phyloP scores from a whole-genome alignment of 805 yeast genomes.

The Metschnikowia lachancei region DNA sequence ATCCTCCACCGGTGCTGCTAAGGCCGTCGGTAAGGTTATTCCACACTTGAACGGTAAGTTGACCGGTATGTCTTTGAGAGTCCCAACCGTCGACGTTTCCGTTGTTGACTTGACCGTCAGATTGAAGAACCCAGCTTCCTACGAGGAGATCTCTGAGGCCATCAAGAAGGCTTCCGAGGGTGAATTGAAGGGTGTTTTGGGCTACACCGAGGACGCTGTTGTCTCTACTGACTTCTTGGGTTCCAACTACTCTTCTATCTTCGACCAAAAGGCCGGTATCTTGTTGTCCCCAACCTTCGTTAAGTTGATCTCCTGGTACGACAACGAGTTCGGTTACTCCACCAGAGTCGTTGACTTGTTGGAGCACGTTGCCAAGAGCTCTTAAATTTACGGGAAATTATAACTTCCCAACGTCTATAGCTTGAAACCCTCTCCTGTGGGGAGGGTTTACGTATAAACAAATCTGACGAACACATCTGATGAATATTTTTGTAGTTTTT shows the following conservation, averaged over 20 bases:
- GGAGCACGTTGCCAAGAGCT: conserved; percentile 66
- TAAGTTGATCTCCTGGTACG: conserved; percentile 93
- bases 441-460: background rate
- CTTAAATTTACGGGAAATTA: conserved; percentile 18
- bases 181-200: conserved; percentile 74
- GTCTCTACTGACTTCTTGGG: conserved; percentile 88
- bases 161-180: conserved; percentile 76
- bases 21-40: conserved; percentile 94
- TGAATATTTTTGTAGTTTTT: too few species aligned
- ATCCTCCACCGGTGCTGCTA: conserved; percentile 96
- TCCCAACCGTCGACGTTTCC: conserved; percentile 90
- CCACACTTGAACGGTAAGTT: conserved; percentile 89
- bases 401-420: conserved; percentile 10
- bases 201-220: conserved; percentile 90
- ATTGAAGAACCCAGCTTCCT: conserved; percentile 70
- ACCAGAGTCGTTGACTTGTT: conserved; percentile 92
- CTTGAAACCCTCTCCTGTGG: conserved; percentile 8
- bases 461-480: background rate
- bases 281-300: conserved; percentile 82
- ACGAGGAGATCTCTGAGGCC: conserved; percentile 78
- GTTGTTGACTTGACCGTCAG: conserved; percentile 90
- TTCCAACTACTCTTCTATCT: conserved; percentile 81
- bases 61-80: conserved; percentile 92
- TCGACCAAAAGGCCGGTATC: conserved; percentile 90
- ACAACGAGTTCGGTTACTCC: conserved; percentile 94